Base-by-base conservation (phyloP, 2,329 filamentous ascomycete genomes). In the Dothideomycetes sp. region DNA sequence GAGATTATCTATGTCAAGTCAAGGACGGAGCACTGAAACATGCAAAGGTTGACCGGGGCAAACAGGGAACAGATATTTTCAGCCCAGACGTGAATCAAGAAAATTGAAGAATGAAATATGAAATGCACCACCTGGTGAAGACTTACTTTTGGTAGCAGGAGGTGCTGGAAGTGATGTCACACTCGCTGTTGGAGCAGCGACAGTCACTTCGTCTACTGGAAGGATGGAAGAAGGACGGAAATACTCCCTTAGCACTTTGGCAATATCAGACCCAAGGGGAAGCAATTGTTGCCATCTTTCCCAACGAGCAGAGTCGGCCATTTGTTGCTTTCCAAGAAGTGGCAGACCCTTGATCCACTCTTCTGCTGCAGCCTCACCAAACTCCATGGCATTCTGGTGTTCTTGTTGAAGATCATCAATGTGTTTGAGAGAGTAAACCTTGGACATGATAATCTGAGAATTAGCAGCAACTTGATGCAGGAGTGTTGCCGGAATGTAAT, bases 301-400 rank as follows among this genome's bases (percentile, higher is more conserved):
- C 80, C 83, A 89, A 35, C 81, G 74, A 19, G 74, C 69, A 20
- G 75, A 70, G 54, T 83, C 77, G 9, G 66, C 69, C 50, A 77
- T 71, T 34, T 69, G 63, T 44, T 76, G 68, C 50, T 74, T 74
- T 8, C 82, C 81, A 44, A 75, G 70, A 19, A 64, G 65, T 30
- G 78, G 73, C 3, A 91, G 69, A 8, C 84, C 84, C 60, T 88
- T 88, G 20, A 78, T 67, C 84, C 84, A 91, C 58, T 88, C 84
- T 50, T 85, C 80, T 4, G 74, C 71, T 9, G 80, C 74, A 29
- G 79, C 78, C 31, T 70, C 52, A n/a, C 84, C 82, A 49, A 84
- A 70, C n/a, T 66, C 61, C 50, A 76, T 74, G 40, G 79, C 82
- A 4, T 74, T 65, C 30, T 74, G 64, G 49, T 84, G 76, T 52